A percentile compares a stretch with the other conserved stretches of the same genome.
These are phyloP conservation scores for Limnomonas spitsbergensis DNA, from an alignment of 139 green algal genomes.

Conservation along the genomic window DNA sequence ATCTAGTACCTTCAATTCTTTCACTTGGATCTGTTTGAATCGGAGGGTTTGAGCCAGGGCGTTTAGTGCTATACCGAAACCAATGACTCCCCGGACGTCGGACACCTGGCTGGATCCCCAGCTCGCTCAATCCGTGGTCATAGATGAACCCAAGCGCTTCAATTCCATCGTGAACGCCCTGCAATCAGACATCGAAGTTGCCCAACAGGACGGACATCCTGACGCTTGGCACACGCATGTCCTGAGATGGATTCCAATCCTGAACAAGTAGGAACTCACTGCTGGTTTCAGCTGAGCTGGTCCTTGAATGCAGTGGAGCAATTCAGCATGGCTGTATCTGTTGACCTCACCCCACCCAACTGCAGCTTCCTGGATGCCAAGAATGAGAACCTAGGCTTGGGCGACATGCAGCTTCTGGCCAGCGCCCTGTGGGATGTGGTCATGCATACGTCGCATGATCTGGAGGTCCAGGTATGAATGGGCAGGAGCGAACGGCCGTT, in stretches of 20 bases:
- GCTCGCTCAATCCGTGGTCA: not conserved
- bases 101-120: not conserved
- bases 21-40: too few relatives aligned
- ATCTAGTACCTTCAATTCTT: too few relatives aligned
- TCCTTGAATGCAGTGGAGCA: too few relatives aligned
- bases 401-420: not conserved
- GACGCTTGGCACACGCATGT: not conserved
- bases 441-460: not conserved
- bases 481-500: too few relatives aligned
- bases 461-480: conserved; percentile 1
- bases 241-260: not conserved
- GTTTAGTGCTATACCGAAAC: too few relatives aligned
- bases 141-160: not conserved
- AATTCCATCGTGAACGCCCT: not conserved
- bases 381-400: not conserved
- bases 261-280: not conserved
- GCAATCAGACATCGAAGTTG: not conserved
- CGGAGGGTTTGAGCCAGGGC: too few relatives aligned
- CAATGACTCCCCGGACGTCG: too few relatives aligned
- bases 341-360: too few relatives aligned
- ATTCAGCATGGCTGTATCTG: too few relatives aligned
- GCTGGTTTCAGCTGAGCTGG: too few relatives aligned
- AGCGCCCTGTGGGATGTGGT: not conserved
- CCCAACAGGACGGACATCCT: not conserved
- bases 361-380: not conserved